Percentiles rank a stretch among this genome's conserved stretches.
phyloP scores from a whole-genome alignment of 2,329 filamentous ascomycete genomes.

The Fusarium vanettenii region DNA sequence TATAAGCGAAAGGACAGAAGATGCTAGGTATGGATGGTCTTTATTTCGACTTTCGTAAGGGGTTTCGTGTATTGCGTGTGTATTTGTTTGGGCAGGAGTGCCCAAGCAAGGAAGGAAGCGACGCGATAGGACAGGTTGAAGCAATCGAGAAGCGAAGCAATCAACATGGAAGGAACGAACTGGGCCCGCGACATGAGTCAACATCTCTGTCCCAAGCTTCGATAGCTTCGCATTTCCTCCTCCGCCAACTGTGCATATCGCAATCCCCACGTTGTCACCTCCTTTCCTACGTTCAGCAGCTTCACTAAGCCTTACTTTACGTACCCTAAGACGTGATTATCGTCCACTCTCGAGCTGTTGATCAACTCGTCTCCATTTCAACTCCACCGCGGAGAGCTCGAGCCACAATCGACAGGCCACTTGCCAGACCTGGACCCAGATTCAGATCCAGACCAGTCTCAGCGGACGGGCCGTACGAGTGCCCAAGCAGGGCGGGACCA shows the following conservation, averaged over 20 bases:
- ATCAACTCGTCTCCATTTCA: conserved; percentile 26
- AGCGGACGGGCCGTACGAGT: conserved; percentile 40
- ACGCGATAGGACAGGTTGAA: neutral
- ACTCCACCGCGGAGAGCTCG: conserved; percentile 30
- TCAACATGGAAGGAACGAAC: conserved; percentile 11
- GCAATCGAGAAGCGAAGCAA: conserved; percentile 10
- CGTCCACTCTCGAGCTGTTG: conserved; percentile 25
- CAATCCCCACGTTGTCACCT: conserved; percentile 3
- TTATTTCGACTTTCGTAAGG: neutral
- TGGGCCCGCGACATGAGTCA: neutral
- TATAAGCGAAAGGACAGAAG: neutral
- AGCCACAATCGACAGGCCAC: conserved; percentile 36
- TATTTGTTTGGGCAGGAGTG: conserved; percentile 19
- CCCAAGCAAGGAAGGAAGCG: neutral
- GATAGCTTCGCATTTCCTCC: neutral
- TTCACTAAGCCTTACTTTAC: conserved; percentile 24
- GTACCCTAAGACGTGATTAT: conserved; percentile 19
- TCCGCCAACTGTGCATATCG: conserved; percentile 10
- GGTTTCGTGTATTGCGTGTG: neutral
- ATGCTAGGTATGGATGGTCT: neutral
- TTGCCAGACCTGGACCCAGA: conserved; percentile 34
- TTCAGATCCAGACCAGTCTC: conserved; percentile 42
- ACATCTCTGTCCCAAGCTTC: neutral
- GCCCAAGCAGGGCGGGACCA: conserved; percentile 28
- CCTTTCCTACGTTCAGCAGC: conserved; percentile 9